phyloP scores from a whole-genome alignment of 257 asterid genomes.

The Penstemon newberryi region DNA sequence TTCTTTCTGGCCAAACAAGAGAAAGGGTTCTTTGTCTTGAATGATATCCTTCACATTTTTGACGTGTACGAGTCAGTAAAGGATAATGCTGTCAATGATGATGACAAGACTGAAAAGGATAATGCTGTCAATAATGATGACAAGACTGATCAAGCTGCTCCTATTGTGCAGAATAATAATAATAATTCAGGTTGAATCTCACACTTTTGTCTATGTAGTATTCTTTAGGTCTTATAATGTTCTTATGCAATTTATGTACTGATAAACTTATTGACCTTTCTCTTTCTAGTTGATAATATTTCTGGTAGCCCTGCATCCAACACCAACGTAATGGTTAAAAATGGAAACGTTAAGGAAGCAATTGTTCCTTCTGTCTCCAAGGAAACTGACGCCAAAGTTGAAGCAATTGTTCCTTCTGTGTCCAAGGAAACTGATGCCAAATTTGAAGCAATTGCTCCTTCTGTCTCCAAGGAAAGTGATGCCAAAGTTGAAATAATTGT shows the following conservation, averaged over 20 bases:
- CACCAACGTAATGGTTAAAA: conserved; percentile 20
- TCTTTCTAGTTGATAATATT: conserved; percentile 13
- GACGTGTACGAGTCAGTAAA: conserved; percentile 22
- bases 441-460: conserved; percentile 7
- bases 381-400: not conserved
- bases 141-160: conserved; percentile 10
- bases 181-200: conserved; percentile 29
- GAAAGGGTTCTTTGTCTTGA: conserved; percentile 53
- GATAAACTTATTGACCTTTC: not conserved
- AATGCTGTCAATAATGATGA: no score
- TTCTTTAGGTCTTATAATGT: not conserved
- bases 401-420: conserved; percentile 5
- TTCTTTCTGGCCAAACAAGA: conserved; percentile 63
- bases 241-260: not conserved
- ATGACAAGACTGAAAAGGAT: not conserved
- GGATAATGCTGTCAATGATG: not conserved
- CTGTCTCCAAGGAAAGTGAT: conserved; percentile 13
- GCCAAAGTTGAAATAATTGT: conserved; percentile 15
- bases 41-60: conserved; percentile 50
- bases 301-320: conserved; percentile 2
- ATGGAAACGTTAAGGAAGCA: conserved; percentile 18
- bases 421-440: conserved; percentile 18
- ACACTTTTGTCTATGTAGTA: not conserved
- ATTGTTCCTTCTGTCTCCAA: not conserved
- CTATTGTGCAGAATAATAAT: not conserved